Percentiles rank a stretch among this genome's conserved stretches.
These are phyloP conservation scores for Populus hybrid DNA, from an alignment of 441 rosid species.

Conservation along the genomic window DNA sequence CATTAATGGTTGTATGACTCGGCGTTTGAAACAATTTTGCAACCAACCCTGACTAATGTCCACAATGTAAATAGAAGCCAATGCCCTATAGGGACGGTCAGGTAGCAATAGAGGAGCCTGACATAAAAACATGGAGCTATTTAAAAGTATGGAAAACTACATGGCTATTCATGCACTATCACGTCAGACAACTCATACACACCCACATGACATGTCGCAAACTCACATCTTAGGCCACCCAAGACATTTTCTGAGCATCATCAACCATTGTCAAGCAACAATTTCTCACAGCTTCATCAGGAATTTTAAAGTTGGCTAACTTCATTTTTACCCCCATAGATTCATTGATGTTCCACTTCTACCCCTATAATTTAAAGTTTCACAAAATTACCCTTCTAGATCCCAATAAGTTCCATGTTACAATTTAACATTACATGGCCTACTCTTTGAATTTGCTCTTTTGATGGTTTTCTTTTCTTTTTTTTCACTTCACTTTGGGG, in stretches of 20 bases:
- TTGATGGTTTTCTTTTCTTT: neutral
- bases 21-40: neutral
- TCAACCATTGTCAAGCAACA: neutral
- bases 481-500: neutral
- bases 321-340: neutral
- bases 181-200: neutral
- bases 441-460: neutral
- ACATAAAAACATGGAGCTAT: neutral
- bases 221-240: neutral
- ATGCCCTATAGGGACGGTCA: neutral
- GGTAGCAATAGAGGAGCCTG: neutral
- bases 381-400: neutral
- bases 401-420: neutral
- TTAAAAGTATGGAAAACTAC: neutral
- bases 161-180: neutral
- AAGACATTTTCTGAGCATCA: neutral
- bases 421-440: neutral
- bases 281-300: neutral
- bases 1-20: neutral
- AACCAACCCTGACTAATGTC: conserved; percentile 1
- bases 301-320: neutral
- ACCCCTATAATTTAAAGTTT: too few relatives aligned
- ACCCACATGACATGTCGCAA: neutral
- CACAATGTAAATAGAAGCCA: neutral
- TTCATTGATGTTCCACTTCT: neutral